Conservation (phyloP, 2,329 filamentous ascomycete species). For the Epichloe aotearoae region DNA sequence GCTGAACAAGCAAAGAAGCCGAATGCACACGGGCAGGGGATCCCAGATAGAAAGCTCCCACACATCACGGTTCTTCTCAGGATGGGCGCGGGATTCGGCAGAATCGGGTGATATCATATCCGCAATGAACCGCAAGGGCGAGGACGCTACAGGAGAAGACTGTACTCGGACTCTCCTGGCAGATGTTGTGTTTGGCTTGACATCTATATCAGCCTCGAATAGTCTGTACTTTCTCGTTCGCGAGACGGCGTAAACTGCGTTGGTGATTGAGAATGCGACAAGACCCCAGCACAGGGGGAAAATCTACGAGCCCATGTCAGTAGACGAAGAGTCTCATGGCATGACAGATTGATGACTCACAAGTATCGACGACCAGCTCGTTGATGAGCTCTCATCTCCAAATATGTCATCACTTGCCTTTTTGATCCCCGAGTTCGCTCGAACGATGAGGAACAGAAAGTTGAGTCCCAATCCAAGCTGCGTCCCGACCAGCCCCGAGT, state of each 20-base stretch:
- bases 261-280: conserved; percentile 51
- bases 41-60: conserved; percentile 96
- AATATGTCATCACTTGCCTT: conserved; percentile 69
- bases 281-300: conserved; percentile 58
- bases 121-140: conserved; percentile 64
- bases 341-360: conserved; percentile 24
- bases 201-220: conserved; percentile 76
- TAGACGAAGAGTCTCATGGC: not conserved
- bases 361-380: conserved; percentile 48
- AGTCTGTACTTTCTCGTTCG: conserved; percentile 79
- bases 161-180: conserved; percentile 81
- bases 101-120: conserved; percentile 53
- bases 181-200: conserved; percentile 64
- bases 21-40: conserved; percentile 69
- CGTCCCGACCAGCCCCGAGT: conserved; percentile 64
- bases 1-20: conserved; percentile 81
- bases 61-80: conserved; percentile 70
- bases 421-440: conserved; percentile 54
- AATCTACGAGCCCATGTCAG: conserved; percentile 31
- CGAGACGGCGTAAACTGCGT: conserved; percentile 70
- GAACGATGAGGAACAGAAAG: conserved; percentile 65
- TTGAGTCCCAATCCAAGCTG: conserved; percentile 68
- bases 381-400: conserved; percentile 49
- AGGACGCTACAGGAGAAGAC: conserved; percentile 64
- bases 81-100: conserved; percentile 73